Conservation (phyloP, 345 rosid genomes). For the Dipteronia dyeriana region DNA sequence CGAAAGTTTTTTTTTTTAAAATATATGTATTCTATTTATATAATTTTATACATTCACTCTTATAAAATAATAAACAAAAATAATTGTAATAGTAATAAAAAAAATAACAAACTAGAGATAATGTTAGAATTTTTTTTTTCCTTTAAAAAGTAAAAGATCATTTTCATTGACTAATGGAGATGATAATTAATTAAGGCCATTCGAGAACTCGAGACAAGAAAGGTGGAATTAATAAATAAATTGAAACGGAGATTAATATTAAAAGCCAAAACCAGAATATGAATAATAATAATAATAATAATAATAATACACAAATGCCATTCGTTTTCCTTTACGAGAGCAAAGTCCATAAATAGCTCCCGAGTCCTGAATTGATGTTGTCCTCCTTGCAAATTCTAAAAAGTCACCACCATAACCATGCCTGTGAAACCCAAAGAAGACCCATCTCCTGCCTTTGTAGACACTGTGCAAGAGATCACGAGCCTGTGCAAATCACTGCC, state of each 20-base stretch:
- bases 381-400: neutral
- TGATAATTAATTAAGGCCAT: neutral
- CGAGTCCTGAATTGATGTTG: neutral
- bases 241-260: neutral
- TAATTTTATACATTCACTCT: neutral
- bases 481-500: conserved; percentile 58
- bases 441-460: conserved; percentile 39
- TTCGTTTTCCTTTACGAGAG: neutral
- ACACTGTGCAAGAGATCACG: conserved; percentile 54
- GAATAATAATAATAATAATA: neutral
- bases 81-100: neutral
- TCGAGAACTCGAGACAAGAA: neutral
- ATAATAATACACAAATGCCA: neutral
- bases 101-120: neutral
- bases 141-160: neutral
- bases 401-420: conserved; percentile 34
- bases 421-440: conserved; percentile 35
- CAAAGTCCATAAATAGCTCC: neutral
- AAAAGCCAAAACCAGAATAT: neutral
- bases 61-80: neutral
- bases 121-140: neutral
- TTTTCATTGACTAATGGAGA: neutral
- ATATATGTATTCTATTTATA: no score
- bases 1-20: no score
- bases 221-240: neutral